phyloP scores from a whole-genome alignment of 306 rosid species.

The Cicer yamashitae region DNA sequence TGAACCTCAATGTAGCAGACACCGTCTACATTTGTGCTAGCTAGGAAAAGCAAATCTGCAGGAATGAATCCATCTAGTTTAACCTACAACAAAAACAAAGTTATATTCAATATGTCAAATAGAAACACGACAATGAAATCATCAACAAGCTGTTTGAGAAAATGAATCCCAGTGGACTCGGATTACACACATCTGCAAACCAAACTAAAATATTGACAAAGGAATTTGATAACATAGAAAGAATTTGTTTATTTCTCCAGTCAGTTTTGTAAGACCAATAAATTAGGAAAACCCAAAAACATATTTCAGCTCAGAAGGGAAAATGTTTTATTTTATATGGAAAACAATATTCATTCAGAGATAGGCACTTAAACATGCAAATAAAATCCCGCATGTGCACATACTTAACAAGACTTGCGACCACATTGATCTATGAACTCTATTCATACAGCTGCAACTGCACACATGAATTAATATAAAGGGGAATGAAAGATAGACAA shows the following conservation, averaged over 20 bases:
- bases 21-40: conserved; percentile 88
- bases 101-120: conserved; percentile 12
- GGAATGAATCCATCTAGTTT: conserved; percentile 86
- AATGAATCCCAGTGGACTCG: conserved; percentile 24
- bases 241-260: not conserved
- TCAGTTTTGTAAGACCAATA: not conserved
- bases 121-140: conserved; percentile 28
- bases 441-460: conserved; percentile 15
- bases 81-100: conserved; percentile 59
- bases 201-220: conserved; percentile 24
- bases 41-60: conserved; percentile 89
- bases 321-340: not conserved
- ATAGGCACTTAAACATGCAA: conserved; percentile 19
- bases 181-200: conserved; percentile 19
- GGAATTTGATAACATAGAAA: not conserved
- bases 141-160: conserved; percentile 17
- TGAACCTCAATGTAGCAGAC: conserved; percentile 92
- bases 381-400: conserved; percentile 10
- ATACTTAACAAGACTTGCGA: conserved; percentile 4
- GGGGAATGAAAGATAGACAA: not conserved
- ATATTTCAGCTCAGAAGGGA: conserved; percentile 5
- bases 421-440: conserved; percentile 13
- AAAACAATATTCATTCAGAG: conserved; percentile 12
- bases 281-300: not conserved
- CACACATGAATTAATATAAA: conserved; percentile 3